Evolutionary conservation across 768 basidiomycete species (phyloP).

Genomic region (Mycena leptocephala): DNA sequence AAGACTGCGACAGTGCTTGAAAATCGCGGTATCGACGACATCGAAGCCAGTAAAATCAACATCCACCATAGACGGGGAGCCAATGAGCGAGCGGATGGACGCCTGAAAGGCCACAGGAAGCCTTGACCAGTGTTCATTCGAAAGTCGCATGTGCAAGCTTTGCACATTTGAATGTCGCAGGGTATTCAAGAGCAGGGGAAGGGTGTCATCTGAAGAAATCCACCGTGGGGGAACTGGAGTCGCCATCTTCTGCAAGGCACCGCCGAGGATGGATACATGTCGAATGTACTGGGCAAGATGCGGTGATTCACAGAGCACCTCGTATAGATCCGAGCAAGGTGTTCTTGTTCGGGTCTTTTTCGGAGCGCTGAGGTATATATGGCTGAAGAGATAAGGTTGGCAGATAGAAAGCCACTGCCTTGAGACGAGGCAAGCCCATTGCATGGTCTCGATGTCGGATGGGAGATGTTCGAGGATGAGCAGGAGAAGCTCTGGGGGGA

Average conservation of each 20-base stretch:
- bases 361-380: slow-evolving; percentile 8
- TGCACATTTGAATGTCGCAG: not conserved
- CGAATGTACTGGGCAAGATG: slow-evolving; percentile 17
- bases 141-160: slow-evolving; percentile 19
- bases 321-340: slow-evolving; percentile 1
- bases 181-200: slow-evolving; percentile 6
- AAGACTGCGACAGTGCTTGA: not conserved
- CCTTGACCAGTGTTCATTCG: not conserved
- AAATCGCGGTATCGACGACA: not conserved
- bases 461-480: slow-evolving; percentile 20
- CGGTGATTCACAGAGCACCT: not conserved
- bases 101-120: not conserved
- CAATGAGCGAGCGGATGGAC: slow-evolving; percentile 10
- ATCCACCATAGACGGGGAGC: slow-evolving; percentile 6
- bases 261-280: slow-evolving; percentile 7
- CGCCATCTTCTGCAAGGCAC: not conserved
- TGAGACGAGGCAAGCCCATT: not conserved
- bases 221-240: not conserved
- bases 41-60: slow-evolving; percentile 25
- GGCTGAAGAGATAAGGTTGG: not conserved
- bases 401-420: slow-evolving; percentile 15
- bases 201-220: slow-evolving; percentile 12
- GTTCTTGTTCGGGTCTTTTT: not conserved
- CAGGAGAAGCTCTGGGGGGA: slow-evolving; percentile 19
- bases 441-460: not conserved